Percentiles rank a stretch among this genome's conserved stretches.
Evolutionary conservation across 106 monocot species (phyloP).

Genomic region (Cymbidium sinense): DNA sequence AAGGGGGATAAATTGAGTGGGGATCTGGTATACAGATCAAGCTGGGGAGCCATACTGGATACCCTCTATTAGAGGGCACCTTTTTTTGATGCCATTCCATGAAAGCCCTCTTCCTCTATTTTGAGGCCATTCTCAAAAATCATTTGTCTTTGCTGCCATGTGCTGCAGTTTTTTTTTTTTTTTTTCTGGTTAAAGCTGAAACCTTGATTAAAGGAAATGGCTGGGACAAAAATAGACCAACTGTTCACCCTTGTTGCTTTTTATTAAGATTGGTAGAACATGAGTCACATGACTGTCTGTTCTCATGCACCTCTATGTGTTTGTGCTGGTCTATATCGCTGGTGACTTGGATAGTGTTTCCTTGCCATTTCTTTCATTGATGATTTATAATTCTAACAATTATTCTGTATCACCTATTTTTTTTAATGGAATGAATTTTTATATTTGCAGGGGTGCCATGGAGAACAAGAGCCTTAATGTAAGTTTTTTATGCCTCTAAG

Average conservation of each 20-base stretch:
- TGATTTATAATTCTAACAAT: background rate
- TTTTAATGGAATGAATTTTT: background rate
- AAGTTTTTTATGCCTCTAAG: conserved; percentile 16
- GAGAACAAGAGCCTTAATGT: conserved; percentile 99
- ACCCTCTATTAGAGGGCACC: too few species aligned
- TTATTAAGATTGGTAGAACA: background rate
- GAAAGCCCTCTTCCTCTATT: too few species aligned
- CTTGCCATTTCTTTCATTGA: background rate
- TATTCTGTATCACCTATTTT: background rate
- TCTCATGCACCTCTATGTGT: background rate
- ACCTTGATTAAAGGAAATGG: background rate
- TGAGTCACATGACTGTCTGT: background rate
- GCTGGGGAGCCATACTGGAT: too few species aligned
- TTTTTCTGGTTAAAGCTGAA: background rate
- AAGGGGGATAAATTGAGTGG: too few species aligned
- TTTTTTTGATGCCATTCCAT: too few species aligned
- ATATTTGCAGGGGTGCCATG: conserved; percentile 97
- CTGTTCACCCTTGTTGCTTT: background rate
- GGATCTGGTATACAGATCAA: too few species aligned
- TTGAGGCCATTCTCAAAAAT: too few species aligned
- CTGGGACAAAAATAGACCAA: background rate
- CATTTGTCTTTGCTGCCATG: too few species aligned
- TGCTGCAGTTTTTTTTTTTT: background rate
- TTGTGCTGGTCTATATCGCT: too few species aligned
- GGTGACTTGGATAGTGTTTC: background rate